Conservation (phyloP, 2,329 filamentous ascomycete genomes). For the Alternaria brassicicola region DNA sequence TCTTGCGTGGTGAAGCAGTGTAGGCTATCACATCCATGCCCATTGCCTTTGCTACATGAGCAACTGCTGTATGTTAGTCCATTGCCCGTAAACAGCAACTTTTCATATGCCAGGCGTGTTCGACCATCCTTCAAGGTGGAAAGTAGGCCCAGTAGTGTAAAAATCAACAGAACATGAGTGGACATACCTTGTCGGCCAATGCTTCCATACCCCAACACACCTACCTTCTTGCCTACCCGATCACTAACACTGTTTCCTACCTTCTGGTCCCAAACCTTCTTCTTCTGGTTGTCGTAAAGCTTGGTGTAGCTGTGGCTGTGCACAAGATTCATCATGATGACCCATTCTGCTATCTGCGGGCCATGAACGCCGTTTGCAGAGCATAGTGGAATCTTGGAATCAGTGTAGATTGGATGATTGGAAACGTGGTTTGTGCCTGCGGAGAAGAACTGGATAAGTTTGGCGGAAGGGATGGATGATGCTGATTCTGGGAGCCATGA, state of each 20-base stretch:
- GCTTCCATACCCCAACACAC: slow-evolving; percentile 67
- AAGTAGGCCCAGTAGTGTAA: background rate
- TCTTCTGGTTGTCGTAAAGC: slow-evolving; percentile 64
- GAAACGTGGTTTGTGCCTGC: slow-evolving; percentile 63
- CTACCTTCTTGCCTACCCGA: slow-evolving; percentile 63
- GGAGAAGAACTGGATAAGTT: slow-evolving; percentile 63
- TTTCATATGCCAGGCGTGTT: too few species aligned
- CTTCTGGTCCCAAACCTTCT: slow-evolving; percentile 58
- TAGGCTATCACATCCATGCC: slow-evolving; percentile 78
- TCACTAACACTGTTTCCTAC: slow-evolving; percentile 55
- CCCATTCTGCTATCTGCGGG: slow-evolving; percentile 71
- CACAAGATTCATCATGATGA: slow-evolving; percentile 66
- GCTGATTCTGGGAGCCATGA: slow-evolving; percentile 51
- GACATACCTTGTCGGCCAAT: slow-evolving; percentile 64
- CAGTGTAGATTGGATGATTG: slow-evolving; percentile 59
- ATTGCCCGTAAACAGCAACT: background rate
- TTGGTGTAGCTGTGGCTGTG: slow-evolving; percentile 61
- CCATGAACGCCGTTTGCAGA: slow-evolving; percentile 64
- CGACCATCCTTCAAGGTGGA: too few species aligned
- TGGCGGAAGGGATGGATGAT: slow-evolving; percentile 47
- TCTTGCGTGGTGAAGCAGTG: slow-evolving; percentile 72
- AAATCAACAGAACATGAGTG: background rate
- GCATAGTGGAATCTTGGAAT: slow-evolving; percentile 60
- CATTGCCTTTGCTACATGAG: slow-evolving; percentile 64
- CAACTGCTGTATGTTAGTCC: slow-evolving; percentile 48